Conservation (phyloP, 305 asterid species). For the Euphrasia arctica region DNA sequence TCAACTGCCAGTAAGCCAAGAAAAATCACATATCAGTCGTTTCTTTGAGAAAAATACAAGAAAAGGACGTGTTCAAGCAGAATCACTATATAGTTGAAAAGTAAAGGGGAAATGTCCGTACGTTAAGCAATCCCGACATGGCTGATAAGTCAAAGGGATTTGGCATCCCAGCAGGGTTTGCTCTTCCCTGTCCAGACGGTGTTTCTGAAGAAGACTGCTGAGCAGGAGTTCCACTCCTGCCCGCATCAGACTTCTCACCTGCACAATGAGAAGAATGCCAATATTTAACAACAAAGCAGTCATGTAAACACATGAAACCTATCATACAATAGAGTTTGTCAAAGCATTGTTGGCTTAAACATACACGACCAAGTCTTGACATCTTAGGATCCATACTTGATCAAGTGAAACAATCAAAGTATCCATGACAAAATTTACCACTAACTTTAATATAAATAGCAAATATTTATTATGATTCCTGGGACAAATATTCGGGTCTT, state of each 20-base stretch:
- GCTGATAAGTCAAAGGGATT: too few species aligned
- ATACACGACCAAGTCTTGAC: too few species aligned
- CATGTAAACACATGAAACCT: not conserved
- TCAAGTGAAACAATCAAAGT: not conserved
- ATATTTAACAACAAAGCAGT: slow-evolving; percentile 4
- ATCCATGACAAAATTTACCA: not conserved
- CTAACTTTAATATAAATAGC: not conserved
- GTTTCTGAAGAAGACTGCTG: slow-evolving; percentile 37
- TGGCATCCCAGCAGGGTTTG: slow-evolving; percentile 45
- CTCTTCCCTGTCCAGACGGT: slow-evolving; percentile 48
- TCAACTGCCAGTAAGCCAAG: too few species aligned
- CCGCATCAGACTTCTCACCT: slow-evolving; percentile 58
- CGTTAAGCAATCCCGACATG: slow-evolving; percentile 89
- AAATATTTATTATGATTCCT: not conserved
- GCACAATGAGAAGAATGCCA: slow-evolving; percentile 23
- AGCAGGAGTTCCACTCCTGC: slow-evolving; percentile 31
- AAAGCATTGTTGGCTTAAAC: too few species aligned
- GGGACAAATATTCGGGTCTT: not conserved
- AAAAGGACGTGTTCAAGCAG: too few species aligned
- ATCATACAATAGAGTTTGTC: not conserved
- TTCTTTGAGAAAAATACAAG: too few species aligned
- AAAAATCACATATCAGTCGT: too few species aligned
- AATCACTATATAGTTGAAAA: too few species aligned
- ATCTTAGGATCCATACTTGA: not conserved
- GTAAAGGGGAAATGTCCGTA: slow-evolving; percentile 34